phyloP scores from a whole-genome alignment of 495 filamentous ascomycete genomes.

The Saxophila tyrrhenica region DNA sequence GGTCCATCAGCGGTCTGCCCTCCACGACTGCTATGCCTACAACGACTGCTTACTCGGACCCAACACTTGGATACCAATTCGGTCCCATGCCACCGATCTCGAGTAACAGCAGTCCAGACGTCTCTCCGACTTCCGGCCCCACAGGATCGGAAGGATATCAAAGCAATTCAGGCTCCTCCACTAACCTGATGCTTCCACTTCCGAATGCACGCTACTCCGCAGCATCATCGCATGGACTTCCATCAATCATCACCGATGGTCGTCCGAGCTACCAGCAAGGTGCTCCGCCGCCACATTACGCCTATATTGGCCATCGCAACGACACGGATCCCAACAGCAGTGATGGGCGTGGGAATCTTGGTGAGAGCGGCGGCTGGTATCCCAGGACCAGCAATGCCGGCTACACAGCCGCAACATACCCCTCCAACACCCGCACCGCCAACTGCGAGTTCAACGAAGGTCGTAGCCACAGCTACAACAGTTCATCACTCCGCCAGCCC shows the following conservation, averaged over 20 bases:
- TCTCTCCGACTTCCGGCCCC: slow-evolving; percentile 7
- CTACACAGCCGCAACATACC: slow-evolving; percentile 16
- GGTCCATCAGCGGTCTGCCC: background rate
- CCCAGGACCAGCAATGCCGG: background rate
- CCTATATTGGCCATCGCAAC: background rate
- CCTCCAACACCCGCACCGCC: background rate
- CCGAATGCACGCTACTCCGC: background rate
- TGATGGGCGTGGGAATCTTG: background rate
- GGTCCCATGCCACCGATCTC: background rate
- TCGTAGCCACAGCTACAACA: slow-evolving; percentile 20
- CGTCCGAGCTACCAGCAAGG: background rate
- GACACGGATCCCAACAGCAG: background rate
- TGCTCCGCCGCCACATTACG: background rate
- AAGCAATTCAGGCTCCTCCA: background rate
- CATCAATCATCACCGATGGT: background rate
- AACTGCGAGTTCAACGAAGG: slow-evolving; percentile 3
- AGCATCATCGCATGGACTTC: background rate
- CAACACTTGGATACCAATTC: slow-evolving; percentile 13
- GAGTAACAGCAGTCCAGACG: slow-evolving; percentile 3
- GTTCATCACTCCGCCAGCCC: slow-evolving; percentile 16
- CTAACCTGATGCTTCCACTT: slow-evolving; percentile 3
- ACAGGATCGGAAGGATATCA: background rate
- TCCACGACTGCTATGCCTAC: background rate
- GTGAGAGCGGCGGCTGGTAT: background rate
- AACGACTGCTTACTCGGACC: background rate